Conservation (phyloP, 176 grass and related monocot genomes). For the Ensete ventricosum region DNA sequence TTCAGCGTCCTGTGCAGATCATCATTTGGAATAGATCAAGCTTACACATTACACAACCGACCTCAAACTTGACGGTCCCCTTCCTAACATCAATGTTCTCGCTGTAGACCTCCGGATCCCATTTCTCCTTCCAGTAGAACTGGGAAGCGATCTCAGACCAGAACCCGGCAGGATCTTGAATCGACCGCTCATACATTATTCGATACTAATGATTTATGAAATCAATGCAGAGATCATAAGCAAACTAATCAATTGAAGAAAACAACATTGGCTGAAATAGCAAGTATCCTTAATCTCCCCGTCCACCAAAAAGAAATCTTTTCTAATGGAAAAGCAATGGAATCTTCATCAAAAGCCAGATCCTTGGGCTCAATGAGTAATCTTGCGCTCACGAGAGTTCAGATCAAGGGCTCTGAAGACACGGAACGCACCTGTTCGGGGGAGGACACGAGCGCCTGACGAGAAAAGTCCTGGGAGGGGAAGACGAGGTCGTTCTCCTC, state of each 20-base stretch:
- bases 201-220: constrained; percentile 40
- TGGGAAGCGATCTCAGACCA: constrained; percentile 71
- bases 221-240: constrained; percentile 16
- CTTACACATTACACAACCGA: constrained; percentile 14
- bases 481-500: constrained; percentile 58
- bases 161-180: constrained; percentile 70
- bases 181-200: constrained; percentile 71
- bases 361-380: not conserved
- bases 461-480: constrained; percentile 54
- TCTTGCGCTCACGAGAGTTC: not conserved
- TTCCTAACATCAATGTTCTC: constrained; percentile 82
- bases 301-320: not conserved
- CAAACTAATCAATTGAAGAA: constrained; percentile 6
- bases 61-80: constrained; percentile 60
- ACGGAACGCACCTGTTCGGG: constrained; percentile 42
- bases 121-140: constrained; percentile 87
- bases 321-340: not conserved
- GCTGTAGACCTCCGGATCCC: constrained; percentile 55
- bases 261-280: not conserved
- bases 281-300: not conserved
- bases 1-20: constrained; percentile 1
- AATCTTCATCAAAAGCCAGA: not conserved
- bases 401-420: not conserved
- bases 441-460: constrained; percentile 70
- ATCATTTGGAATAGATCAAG: not conserved